Conservation (phyloP, 768 basidiomycete genomes). For the Hydnomerulius pinastri region DNA sequence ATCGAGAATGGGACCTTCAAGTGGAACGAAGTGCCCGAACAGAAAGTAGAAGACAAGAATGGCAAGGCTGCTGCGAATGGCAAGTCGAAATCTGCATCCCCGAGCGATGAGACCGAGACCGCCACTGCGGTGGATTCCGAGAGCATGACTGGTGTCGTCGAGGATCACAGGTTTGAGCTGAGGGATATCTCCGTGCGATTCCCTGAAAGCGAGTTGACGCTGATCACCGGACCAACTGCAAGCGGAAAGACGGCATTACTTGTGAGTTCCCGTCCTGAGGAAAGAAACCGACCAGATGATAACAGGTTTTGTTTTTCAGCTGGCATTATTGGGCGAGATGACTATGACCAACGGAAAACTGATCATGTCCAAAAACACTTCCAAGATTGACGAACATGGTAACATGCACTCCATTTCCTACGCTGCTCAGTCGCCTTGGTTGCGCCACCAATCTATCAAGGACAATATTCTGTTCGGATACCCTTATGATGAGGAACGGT, state of each 20-base stretch:
- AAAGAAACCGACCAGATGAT: background rate
- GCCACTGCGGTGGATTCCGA: conserved; percentile 15
- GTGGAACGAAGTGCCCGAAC: conserved; percentile 53
- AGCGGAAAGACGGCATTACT: conserved; percentile 52
- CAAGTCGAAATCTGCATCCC: background rate
- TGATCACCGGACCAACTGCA: conserved; percentile 51
- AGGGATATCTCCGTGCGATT: conserved; percentile 47
- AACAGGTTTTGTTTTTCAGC: conserved; percentile 20
- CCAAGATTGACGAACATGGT: conserved; percentile 59
- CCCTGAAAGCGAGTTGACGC: conserved; percentile 46
- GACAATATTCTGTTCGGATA: conserved; percentile 83
- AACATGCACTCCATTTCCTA: conserved; percentile 67
- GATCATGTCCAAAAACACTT: conserved; percentile 47
- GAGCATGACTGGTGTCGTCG: conserved; percentile 15
- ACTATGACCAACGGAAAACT: conserved; percentile 36
- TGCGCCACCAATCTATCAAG: conserved; percentile 71
- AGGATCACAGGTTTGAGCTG: conserved; percentile 43
- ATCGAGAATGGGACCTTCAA: conserved; percentile 54
- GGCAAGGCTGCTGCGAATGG: conserved; percentile 10
- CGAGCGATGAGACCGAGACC: conserved; percentile 11
- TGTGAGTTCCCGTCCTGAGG: conserved; percentile 19
- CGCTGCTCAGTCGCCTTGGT: conserved; percentile 72
- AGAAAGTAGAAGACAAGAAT: conserved; percentile 29
- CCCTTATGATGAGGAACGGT: conserved; percentile 68
- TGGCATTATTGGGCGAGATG: conserved; percentile 44